Evolutionary conservation across 192 early-diverging fungal genomes (phyloP).

Genomic region (Ambispora gerdemannii): DNA sequence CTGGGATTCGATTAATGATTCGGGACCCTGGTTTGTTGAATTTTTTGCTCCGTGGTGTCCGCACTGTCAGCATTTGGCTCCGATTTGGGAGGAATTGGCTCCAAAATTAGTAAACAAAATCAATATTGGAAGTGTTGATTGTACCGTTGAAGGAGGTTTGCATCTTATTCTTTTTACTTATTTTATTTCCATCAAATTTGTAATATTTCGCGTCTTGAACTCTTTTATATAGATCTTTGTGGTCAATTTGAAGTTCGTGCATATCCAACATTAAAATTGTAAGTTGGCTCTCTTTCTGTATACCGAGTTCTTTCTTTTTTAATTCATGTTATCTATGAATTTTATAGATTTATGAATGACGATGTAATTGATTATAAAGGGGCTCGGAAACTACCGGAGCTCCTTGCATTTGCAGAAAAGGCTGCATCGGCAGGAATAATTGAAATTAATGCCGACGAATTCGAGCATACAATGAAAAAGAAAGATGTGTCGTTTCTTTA

Average conservation of each 20-base stretch:
- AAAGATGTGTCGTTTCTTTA: constrained; percentile 54
- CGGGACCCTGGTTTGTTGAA: constrained; percentile 79
- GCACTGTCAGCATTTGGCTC: constrained; percentile 84
- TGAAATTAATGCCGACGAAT: constrained; percentile 33
- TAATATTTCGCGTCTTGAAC: too few species aligned
- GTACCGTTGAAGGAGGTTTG: constrained; percentile 55
- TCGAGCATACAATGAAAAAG: constrained; percentile 41
- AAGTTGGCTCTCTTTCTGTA: constrained; percentile 33
- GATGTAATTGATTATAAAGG: constrained; percentile 42
- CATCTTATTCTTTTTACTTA: not conserved
- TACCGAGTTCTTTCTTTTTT: too few species aligned
- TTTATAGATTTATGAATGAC: constrained; percentile 38
- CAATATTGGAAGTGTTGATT: constrained; percentile 86
- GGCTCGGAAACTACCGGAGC: constrained; percentile 45
- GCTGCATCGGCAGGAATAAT: constrained; percentile 35
- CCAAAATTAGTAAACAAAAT: constrained; percentile 58
- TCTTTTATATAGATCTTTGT: constrained; percentile 47
- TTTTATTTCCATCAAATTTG: too few species aligned
- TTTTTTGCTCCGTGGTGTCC: constrained; percentile 90
- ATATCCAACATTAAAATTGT: constrained; percentile 84
- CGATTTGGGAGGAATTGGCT: constrained; percentile 72
- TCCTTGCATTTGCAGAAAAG: constrained; percentile 55
- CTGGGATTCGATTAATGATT: constrained; percentile 51
- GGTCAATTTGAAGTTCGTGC: constrained; percentile 63
- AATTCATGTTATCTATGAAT: constrained; percentile 36